Evolutionary conservation across 495 filamentous ascomycete genomes (phyloP).

Genomic region (Apiosordaria backusii): DNA sequence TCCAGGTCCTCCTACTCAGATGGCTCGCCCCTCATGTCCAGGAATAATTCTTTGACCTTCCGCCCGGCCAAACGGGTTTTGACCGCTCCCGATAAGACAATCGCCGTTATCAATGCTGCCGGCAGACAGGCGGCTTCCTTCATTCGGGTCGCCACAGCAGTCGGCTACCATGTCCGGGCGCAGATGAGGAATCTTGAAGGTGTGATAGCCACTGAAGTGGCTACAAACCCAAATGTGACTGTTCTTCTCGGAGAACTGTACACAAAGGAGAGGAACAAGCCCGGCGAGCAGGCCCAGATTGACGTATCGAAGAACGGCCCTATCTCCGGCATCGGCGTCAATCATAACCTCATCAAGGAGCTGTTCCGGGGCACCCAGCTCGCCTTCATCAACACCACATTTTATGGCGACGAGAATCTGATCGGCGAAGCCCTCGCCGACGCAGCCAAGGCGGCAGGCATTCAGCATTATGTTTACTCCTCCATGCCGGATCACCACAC

Average conservation of each 20-base stretch:
- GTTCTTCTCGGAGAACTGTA: constrained; percentile 80
- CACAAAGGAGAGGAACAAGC: constrained; percentile 46
- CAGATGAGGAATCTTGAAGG: constrained; percentile 81
- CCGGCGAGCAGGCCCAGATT: constrained; percentile 35
- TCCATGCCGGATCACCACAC: constrained; percentile 93
- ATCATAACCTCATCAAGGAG: constrained; percentile 61
- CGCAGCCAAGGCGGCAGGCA: constrained; percentile 77
- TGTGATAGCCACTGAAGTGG: constrained; percentile 78
- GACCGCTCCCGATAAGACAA: constrained; percentile 64
- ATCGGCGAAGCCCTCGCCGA: constrained; percentile 85
- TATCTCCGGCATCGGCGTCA: constrained; percentile 49
- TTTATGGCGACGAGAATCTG: constrained; percentile 88
- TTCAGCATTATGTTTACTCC: constrained; percentile 91
- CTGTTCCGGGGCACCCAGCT: constrained; percentile 81
- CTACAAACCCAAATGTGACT: constrained; percentile 75
- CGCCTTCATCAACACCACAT: constrained; percentile 98
- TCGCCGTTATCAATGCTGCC: constrained; percentile 88
- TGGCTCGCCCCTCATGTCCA: constrained; percentile 45
- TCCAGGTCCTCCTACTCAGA: constrained; percentile 53
- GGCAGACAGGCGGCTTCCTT: constrained; percentile 92
- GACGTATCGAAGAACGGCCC: constrained; percentile 42
- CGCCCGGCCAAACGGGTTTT: constrained; percentile 51
- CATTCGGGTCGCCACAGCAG: constrained; percentile 84
- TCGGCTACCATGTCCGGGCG: constrained; percentile 86
- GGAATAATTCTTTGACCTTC: constrained; percentile 47